Base-by-base conservation (phyloP, 1,284 basidiomycete genomes). In the Ceratobasidium sp. region DNA sequence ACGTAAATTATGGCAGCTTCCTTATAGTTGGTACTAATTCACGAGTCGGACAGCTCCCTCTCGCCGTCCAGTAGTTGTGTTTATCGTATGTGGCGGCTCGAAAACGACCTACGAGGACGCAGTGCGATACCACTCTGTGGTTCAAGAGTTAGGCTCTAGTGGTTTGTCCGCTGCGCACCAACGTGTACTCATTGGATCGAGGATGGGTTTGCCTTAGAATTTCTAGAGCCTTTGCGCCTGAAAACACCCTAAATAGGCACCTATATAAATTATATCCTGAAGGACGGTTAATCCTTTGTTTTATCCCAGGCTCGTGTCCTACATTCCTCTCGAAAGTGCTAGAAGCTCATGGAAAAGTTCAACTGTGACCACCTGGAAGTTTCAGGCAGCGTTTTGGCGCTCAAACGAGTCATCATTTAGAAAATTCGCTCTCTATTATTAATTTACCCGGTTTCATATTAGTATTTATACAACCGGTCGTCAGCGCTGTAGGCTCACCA, bases 71-170 rank as follows among this genome's bases (percentile, higher is more conserved):
- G 85, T 81, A 0, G 84, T 89, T 8, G 88, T 91, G 0, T 90
- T 92, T 80, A 84, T 91, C 73, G 86, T 90, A 48, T 93, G 92
- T 75, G 92, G 91, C 1, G 91, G 91, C 1, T 89, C 90, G 80
- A 93, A 93, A 79, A 83, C 90, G 24, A 88, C 89, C 1, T 75
- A 87, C 31, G 81, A 84, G 5, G 90, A 91, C 19, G 29, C 77
- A 41, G 65, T 29, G n/a, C n/a, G 31, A 5, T 77, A 76, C 57
- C 60, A 56, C 22, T 59, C 11, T 24, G 41, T 76, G 8, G 15
- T 24, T 27, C 67, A n/a, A 24, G n/a, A 67, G n/a, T n/a, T n/a
- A n/a, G n/a, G n/a, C n/a, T n/a, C n/a, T 63, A 27, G 19, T 29
- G 63, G 7, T 33, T 7, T 33, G 8, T 1, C 33, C 15, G 27